Percentiles rank a stretch among this genome's conserved stretches.
Evolutionary conservation across 2,329 filamentous ascomycete species (phyloP).

Genomic region (Shiraia sp.): DNA sequence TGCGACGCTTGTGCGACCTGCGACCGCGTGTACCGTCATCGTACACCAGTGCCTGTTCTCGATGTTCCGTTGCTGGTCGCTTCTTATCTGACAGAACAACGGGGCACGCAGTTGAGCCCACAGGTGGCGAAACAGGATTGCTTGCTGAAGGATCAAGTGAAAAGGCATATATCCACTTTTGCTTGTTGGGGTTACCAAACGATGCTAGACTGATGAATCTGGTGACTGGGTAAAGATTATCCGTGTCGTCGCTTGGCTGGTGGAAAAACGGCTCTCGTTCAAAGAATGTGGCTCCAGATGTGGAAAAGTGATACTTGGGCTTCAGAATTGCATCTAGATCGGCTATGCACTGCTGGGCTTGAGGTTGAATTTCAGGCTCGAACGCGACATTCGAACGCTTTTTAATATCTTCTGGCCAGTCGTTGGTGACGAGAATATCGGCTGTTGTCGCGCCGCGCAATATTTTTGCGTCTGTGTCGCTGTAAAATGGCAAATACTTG

Average conservation of each 20-base stretch:
- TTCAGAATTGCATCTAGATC: slow-evolving; percentile 79
- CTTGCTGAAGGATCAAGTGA: slow-evolving; percentile 66
- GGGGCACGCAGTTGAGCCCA: slow-evolving; percentile 76
- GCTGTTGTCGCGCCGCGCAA: slow-evolving; percentile 76
- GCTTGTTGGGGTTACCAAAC: slow-evolving; percentile 74
- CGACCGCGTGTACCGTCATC: slow-evolving; percentile 43
- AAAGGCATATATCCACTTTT: slow-evolving; percentile 77
- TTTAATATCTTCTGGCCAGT: slow-evolving; percentile 80
- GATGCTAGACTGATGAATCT: slow-evolving; percentile 88
- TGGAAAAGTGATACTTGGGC: slow-evolving; percentile 88
- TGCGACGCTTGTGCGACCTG: slow-evolving; percentile 44
- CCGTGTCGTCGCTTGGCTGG: slow-evolving; percentile 52
- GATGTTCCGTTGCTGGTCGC: slow-evolving; percentile 51
- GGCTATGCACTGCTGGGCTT: slow-evolving; percentile 69
- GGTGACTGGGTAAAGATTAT: slow-evolving; percentile 66
- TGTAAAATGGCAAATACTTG: slow-evolving; percentile 77
- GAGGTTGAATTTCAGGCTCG: slow-evolving; percentile 57
- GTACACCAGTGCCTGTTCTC: slow-evolving; percentile 43
- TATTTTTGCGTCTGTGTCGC: slow-evolving; percentile 72
- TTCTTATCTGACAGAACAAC: slow-evolving; percentile 64
- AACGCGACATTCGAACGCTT: slow-evolving; percentile 67
- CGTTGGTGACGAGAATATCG: slow-evolving; percentile 83
- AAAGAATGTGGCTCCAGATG: slow-evolving; percentile 72
- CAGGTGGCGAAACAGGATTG: slow-evolving; percentile 63
- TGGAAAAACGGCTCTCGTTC: slow-evolving; percentile 94